Evolutionary conservation across 1,284 basidiomycete genomes (phyloP).

Genomic region (Sporisorium reilianum): DNA sequence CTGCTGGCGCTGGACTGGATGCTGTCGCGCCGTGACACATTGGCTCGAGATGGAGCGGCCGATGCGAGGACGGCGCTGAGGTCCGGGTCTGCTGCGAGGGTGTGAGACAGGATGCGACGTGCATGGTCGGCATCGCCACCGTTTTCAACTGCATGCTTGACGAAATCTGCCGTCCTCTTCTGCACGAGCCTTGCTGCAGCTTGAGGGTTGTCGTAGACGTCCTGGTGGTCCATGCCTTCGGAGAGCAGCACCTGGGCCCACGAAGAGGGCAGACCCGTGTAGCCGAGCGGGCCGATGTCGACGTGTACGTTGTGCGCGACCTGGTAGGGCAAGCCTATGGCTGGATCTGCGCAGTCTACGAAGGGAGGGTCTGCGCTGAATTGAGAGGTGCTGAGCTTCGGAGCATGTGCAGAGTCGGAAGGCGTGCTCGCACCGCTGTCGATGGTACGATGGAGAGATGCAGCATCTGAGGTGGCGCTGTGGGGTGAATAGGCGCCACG

Average conservation of each 20-base stretch:
- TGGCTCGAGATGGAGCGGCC: slow-evolving; percentile 2
- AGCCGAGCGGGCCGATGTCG: slow-evolving; percentile 58
- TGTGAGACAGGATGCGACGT: slow-evolving; percentile 29
- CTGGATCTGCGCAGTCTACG: slow-evolving; percentile 42
- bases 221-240: slow-evolving; percentile 39
- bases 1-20: slow-evolving; percentile 49
- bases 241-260: slow-evolving; percentile 54
- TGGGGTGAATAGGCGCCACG: slow-evolving; percentile 7
- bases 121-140: slow-evolving; percentile 34
- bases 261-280: slow-evolving; percentile 53
- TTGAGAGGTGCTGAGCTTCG: slow-evolving; percentile 5
- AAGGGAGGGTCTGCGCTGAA: slow-evolving; percentile 11
- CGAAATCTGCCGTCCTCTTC: slow-evolving; percentile 46
- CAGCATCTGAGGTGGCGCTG: not conserved
- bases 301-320: slow-evolving; percentile 63
- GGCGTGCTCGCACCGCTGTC: not conserved
- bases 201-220: slow-evolving; percentile 32
- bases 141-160: slow-evolving; percentile 38
- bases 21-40: slow-evolving; percentile 23
- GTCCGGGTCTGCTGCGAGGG: slow-evolving; percentile 26
- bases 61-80: slow-evolving; percentile 25
- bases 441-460: not conserved
- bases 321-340: slow-evolving; percentile 56
- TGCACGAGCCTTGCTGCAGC: slow-evolving; percentile 35
- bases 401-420: slow-evolving; percentile 5